Base-by-base conservation (phyloP, 148 eudicot genomes). In the Rhododendron kiyosumense region DNA sequence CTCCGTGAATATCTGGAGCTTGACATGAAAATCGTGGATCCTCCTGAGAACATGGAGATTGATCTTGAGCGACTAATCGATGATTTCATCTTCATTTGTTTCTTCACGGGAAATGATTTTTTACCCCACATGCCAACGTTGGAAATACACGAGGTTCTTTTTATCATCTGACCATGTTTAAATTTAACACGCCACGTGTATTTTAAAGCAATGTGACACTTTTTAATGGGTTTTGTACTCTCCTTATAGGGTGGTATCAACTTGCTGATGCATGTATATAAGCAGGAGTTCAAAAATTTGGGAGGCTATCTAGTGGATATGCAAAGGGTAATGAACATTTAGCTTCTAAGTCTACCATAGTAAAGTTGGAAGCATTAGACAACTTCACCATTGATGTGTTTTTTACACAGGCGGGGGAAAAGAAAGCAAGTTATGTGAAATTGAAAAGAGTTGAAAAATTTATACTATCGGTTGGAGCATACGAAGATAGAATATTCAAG, bases 51-150 rank as follows among this genome's bases (percentile, higher is more conserved):
- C 0, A 83, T 88, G 32, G 84, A 52, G 38, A 69, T 57, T 73
- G 91, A 93, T 46, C 15, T 86, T 7, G 94, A 93, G 84, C 69
- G 93, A 22, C 36, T 86, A 0, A 73, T 93, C 2, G 95, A 93
- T 59, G 95, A 93, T 78, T 91, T 93, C 54, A 78, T 93, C 11
- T 93, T 93, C 41, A 85, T 91, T n/a, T 93, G 93, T 46, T 90
- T 93, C 85, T 93, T 93, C 77, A 85, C 78, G 15, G 95, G 93
- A 8, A 93, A 91, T 51, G 92, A 93, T 84, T 93, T 93, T 69
- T 79, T 93, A 5, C 95, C 95, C 0, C 93, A 87, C 34, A 85
- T 91, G 88, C 93, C 93, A 0, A 86, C 90, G 0, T 83, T 93
- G 79, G 89, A 88, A 48, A 87, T 93, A 15, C 89, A 83, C 15